Evolutionary conservation across 305 asterid genomes (phyloP).

Genomic region (Fraxinus paxiana): DNA sequence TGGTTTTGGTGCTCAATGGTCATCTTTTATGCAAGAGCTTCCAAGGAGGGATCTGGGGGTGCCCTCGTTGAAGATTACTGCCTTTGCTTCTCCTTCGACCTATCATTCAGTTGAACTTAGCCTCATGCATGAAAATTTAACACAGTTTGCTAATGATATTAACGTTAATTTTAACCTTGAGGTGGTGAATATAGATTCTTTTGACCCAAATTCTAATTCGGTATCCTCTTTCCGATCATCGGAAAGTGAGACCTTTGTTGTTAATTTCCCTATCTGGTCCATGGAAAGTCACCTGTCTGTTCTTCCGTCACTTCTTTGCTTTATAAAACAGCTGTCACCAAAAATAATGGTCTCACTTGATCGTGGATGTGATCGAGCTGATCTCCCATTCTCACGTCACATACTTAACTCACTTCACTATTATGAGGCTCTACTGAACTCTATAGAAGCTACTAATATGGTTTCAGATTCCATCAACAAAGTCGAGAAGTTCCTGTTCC

Average conservation of each 20-base stretch:
- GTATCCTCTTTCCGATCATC: constrained; percentile 38
- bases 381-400: constrained; percentile 43
- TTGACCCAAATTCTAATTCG: constrained; percentile 37
- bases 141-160: constrained; percentile 44
- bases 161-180: constrained; percentile 48
- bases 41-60: constrained; percentile 30
- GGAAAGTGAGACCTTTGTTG: constrained; percentile 37
- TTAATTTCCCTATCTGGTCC: constrained; percentile 53
- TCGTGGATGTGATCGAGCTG: constrained; percentile 44
- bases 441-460: constrained; percentile 40
- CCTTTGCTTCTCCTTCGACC: constrained; percentile 54
- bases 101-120: constrained; percentile 44
- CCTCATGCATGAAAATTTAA: constrained; percentile 43
- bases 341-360: constrained; percentile 44
- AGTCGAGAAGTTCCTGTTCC: constrained; percentile 46
- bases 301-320: constrained; percentile 43
- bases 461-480: constrained; percentile 29
- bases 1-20: constrained; percentile 63
- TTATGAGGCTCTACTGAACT: constrained; percentile 39
- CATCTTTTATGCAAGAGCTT: constrained; percentile 60
- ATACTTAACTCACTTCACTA: constrained; percentile 44
- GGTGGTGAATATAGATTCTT: constrained; percentile 50
- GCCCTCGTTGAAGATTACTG: constrained; percentile 46
- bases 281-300: constrained; percentile 28
- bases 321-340: constrained; percentile 45